Percentiles rank a stretch among this genome's conserved stretches.
These are phyloP conservation scores for Kwoniella pini DNA, from an alignment of 768 basidiomycete species.

Conservation along the genomic window DNA sequence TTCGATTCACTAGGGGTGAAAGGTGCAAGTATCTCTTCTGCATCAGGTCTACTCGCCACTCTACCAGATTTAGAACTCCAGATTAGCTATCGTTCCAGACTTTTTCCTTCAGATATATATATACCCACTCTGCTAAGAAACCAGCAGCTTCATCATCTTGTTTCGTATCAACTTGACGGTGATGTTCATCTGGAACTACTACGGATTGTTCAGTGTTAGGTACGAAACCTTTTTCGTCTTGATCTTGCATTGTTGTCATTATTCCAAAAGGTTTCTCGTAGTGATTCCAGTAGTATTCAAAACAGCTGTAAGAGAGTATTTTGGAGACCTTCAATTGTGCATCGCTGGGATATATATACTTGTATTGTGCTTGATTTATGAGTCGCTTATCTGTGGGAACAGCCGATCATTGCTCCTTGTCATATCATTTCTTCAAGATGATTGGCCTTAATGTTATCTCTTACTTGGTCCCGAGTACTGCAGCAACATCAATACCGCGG, in stretches of 20 bases:
- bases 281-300: neutral
- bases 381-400: no score
- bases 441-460: no score
- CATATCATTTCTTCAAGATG: no score
- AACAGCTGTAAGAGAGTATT: no score
- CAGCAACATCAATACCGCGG: no score
- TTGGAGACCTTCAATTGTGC: no score
- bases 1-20: slow-evolving; percentile 24
- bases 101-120: no score
- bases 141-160: slow-evolving; percentile 5
- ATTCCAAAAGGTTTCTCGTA: neutral
- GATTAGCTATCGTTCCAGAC: neutral
- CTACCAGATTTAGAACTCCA: neutral
- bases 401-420: no score
- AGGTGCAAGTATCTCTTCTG: slow-evolving; percentile 23
- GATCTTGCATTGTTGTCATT: neutral
- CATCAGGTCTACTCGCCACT: slow-evolving; percentile 28
- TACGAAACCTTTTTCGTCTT: neutral
- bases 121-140: slow-evolving; percentile 5
- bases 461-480: no score
- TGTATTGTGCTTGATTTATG: no score
- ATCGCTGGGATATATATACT: no score
- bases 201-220: neutral
- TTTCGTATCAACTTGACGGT: neutral
- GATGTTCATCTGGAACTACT: neutral